Base-by-base conservation (phyloP, 176 grass and related monocot species). In the Luzula sylvatica region DNA sequence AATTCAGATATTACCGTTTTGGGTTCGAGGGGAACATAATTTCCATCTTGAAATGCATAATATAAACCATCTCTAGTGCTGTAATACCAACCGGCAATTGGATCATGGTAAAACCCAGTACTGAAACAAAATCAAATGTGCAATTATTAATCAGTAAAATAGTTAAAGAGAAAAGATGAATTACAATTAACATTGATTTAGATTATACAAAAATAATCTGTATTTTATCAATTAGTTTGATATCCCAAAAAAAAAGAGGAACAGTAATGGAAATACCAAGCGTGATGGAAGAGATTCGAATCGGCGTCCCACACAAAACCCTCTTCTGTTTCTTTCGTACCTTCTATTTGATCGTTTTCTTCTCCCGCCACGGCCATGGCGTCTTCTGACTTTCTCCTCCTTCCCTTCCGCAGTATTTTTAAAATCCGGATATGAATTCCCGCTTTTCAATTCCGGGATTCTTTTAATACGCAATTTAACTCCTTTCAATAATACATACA, bases 101-200 rank as follows among this genome's bases (percentile, higher is more conserved):
- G 74, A 41, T 96, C 85, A 55, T 96, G 78, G 46, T 89, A 96
- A 78, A 96, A 96, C 45, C 81, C 78, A 56, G 77, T 89, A 68
- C 81, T 86, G 90, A 35, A 35, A 35, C 30, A 35, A 35, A 35
- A 35, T 35, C 30, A 35, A 35, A 4, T 7, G 30, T 35, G 5
- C 30, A 35, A 35, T 32, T 32, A n/a, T n/a, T n/a, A n/a, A n/a
- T n/a, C n/a, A n/a, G n/a, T n/a, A n/a, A n/a, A n/a, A n/a, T n/a
- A n/a, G n/a, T n/a, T n/a, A n/a, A n/a, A n/a, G n/a, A n/a, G n/a
- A n/a, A n/a, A n/a, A n/a, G n/a, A n/a, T n/a, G n/a, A n/a, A n/a
- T n/a, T n/a, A n/a, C n/a, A n/a, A n/a, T n/a, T n/a, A n/a, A n/a
- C n/a, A n/a, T n/a, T n/a, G n/a, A n/a, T n/a, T n/a, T n/a, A n/a